phyloP scores from a whole-genome alignment of 2,329 filamentous ascomycete genomes.

The Trichoderma harzianum region DNA sequence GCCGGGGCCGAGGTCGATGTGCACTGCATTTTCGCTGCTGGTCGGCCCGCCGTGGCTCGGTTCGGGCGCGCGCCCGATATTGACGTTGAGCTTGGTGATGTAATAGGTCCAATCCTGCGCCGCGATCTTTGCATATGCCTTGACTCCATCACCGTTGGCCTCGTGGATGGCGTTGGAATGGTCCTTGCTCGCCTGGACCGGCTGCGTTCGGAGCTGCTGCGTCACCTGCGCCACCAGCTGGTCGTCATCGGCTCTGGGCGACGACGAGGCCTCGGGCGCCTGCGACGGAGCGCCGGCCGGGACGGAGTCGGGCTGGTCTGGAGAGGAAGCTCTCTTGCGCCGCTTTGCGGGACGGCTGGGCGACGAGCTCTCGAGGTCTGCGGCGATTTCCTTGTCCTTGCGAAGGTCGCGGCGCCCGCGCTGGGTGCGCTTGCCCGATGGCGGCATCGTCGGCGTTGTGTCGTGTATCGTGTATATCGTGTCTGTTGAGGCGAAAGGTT shows the following conservation, averaged over 20 bases:
- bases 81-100: constrained; percentile 69
- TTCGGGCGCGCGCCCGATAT: constrained; percentile 70
- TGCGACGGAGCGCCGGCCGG: constrained; percentile 27
- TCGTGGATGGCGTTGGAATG: constrained; percentile 64
- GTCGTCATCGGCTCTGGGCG: constrained; percentile 50
- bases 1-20: constrained; percentile 85
- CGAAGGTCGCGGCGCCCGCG: constrained; percentile 39
- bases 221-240: constrained; percentile 55
- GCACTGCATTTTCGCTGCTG: constrained; percentile 51
- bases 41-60: constrained; percentile 34
- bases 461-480: neutral
- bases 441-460: constrained; percentile 29
- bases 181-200: constrained; percentile 58
- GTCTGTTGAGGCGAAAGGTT: neutral
- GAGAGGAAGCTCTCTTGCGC: constrained; percentile 51
- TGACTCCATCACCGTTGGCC: constrained; percentile 58
- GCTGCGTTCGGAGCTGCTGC: constrained; percentile 47
- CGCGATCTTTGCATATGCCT: constrained; percentile 78
- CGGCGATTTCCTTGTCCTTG: constrained; percentile 33
- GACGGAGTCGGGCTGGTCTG: constrained; percentile 18
- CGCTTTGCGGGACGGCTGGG: constrained; percentile 62
- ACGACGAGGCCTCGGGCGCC: constrained; percentile 37
- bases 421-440: constrained; percentile 37
- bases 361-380: constrained; percentile 50
- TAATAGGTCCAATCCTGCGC: constrained; percentile 84